Evolutionary conservation across 108 stramenopile genomes (phyloP).

Genomic region (Licmophora abbreviata): DNA sequence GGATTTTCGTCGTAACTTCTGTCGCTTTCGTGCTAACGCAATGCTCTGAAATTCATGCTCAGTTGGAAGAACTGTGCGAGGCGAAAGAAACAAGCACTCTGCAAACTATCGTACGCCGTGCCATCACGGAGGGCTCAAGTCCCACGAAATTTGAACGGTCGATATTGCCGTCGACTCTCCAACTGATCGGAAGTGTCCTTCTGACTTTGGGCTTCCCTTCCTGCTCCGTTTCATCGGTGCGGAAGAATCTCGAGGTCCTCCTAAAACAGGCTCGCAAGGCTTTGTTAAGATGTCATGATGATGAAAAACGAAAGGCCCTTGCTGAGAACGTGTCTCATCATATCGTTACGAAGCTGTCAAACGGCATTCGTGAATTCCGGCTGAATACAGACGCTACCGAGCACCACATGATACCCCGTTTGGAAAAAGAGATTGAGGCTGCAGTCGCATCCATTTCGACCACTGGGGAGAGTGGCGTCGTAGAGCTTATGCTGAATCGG

Average conservation of each 20-base stretch:
- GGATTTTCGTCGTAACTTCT: too few species aligned
- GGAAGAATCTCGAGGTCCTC: conserved; percentile 5
- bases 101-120: conserved; percentile 13
- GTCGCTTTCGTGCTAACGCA: background rate
- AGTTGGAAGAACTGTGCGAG: conserved; percentile 24
- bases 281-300: background rate
- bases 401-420: background rate
- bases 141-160: conserved; percentile 11
- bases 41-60: background rate
- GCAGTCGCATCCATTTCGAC: background rate
- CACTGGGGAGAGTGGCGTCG: conserved; percentile 2
- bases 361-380: conserved; percentile 5
- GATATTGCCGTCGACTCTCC: conserved; percentile 12
- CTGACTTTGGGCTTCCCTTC: conserved; percentile 11
- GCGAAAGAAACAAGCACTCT: conserved; percentile 15
- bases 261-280: conserved; percentile 14
- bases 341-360: conserved; percentile 15
- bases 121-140: conserved; percentile 16
- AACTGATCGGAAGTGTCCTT: conserved; percentile 10
- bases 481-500: conserved; percentile 7
- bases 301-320: conserved; percentile 14
- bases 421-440: conserved; percentile 1
- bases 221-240: background rate
- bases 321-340: conserved; percentile 15
- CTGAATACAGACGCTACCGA: background rate